phyloP scores from a whole-genome alignment of 345 rosid genomes.

The Cardiospermum halicacabum region DNA sequence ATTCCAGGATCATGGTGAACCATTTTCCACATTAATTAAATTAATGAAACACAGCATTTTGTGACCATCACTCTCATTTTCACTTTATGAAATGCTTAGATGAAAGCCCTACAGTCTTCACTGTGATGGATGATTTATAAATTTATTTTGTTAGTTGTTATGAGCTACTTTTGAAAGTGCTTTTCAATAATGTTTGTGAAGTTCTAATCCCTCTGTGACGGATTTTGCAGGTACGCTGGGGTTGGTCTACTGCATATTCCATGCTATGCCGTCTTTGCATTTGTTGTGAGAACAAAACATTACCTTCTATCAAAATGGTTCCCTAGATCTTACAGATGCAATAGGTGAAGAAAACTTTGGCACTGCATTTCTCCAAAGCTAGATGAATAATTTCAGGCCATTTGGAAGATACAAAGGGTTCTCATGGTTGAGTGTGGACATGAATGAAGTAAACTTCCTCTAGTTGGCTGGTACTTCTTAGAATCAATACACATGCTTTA shows the following conservation, averaged over 20 bases:
- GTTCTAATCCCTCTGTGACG: not conserved
- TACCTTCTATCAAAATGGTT: constrained; percentile 42
- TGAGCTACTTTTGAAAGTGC: not conserved
- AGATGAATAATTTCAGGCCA: not conserved
- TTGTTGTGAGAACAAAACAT: constrained; percentile 36
- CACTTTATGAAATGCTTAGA: too few species aligned
- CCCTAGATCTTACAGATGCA: constrained; percentile 28
- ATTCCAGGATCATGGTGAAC: not conserved
- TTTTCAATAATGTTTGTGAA: not conserved
- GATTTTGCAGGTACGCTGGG: constrained; percentile 44
- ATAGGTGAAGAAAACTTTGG: not conserved
- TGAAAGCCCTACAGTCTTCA: not conserved
- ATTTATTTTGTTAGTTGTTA: not conserved
- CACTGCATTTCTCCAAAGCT: not conserved
- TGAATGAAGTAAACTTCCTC: not conserved
- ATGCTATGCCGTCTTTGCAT: constrained; percentile 44
- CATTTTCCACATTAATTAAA: not conserved
- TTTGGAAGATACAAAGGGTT: not conserved
- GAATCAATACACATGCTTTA: not conserved
- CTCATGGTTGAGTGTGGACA: not conserved
- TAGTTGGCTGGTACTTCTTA: not conserved
- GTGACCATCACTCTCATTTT: too few species aligned
- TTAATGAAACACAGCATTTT: not conserved
- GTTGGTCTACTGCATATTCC: constrained; percentile 55
- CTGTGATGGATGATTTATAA: not conserved